Evolutionary conservation across 192 early-diverging fungal species (phyloP).

Genomic region (Backusella mclennaniae): DNA sequence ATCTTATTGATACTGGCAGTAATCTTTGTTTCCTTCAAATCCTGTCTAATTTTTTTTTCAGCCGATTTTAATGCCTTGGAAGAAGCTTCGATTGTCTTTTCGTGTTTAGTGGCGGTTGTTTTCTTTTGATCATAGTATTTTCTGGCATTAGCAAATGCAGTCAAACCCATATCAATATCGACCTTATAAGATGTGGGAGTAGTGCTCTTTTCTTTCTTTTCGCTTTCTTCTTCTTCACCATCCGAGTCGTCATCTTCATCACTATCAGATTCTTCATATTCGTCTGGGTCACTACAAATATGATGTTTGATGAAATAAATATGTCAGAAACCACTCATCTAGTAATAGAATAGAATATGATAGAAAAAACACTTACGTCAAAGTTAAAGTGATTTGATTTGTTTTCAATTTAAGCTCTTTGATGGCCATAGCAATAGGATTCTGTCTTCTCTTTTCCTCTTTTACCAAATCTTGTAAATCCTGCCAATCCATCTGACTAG

Average conservation of each 20-base stretch:
- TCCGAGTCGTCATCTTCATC: conserved; percentile 44
- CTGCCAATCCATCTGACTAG: conserved; percentile 94
- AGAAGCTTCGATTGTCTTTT: conserved; percentile 85
- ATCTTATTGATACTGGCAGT: conserved; percentile 77
- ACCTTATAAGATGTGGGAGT: conserved; percentile 40
- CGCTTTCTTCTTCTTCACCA: conserved; percentile 30
- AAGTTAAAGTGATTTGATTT: conserved; percentile 74
- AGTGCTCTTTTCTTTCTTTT: conserved; percentile 39
- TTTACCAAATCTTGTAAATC: conserved; percentile 87
- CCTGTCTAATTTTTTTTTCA: conserved; percentile 84
- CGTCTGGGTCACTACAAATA: conserved; percentile 54
- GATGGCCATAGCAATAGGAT: conserved; percentile 81
- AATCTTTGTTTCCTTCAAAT: conserved; percentile 75
- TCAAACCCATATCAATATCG: conserved; percentile 86
- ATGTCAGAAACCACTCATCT: too few species aligned
- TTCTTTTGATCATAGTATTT: conserved; percentile 87
- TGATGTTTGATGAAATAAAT: conserved; percentile 2
- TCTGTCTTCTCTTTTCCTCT: conserved; percentile 76
- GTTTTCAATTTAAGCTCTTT: conserved; percentile 69
- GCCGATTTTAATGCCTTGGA: conserved; percentile 86
- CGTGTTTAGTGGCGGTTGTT: conserved; percentile 81
- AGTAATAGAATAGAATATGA: too few species aligned
- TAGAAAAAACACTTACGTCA: conserved; percentile 39
- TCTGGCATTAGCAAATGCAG: conserved; percentile 89
- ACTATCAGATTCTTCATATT: conserved; percentile 42